phyloP scores from a whole-genome alignment of 2,329 filamentous ascomycete species.

The Sporothrix sp. region DNA sequence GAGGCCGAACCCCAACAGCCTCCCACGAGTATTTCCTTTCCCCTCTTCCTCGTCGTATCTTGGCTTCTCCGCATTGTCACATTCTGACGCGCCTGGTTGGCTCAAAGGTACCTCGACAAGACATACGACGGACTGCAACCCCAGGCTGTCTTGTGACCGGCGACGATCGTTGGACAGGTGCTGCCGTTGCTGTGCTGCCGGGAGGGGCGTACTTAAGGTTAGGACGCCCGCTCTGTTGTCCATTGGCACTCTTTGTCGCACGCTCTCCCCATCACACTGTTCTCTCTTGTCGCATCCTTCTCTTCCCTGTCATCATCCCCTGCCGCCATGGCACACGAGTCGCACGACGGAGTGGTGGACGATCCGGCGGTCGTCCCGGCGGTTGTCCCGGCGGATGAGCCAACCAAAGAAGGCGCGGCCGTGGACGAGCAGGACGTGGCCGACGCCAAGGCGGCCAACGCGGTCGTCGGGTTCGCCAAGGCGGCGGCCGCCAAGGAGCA shows the following conservation, averaged over 20 bases:
- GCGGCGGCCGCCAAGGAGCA: conserved; percentile 52
- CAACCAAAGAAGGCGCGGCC: neutral
- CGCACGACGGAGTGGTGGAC: neutral
- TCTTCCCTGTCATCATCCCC: neutral
- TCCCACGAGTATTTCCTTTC: neutral
- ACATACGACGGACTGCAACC: too few relatives aligned
- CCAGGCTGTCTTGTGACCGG: too few relatives aligned
- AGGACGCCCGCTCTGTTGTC: too few relatives aligned
- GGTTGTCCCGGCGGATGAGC: too few relatives aligned
- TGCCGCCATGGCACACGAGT: conserved; percentile 5
- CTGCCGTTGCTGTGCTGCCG: too few relatives aligned
- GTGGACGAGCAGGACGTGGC: conserved; percentile 6
- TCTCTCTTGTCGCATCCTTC: neutral
- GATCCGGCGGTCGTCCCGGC: neutral
- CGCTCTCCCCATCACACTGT: neutral
- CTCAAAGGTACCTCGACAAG: too few relatives aligned
- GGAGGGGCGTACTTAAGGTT: too few relatives aligned
- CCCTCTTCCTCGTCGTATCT: neutral
- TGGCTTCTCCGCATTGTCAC: conserved; percentile 4
- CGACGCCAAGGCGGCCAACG: conserved; percentile 10
- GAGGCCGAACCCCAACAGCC: neutral
- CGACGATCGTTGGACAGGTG: too few relatives aligned
- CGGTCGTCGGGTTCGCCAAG: conserved; percentile 35
- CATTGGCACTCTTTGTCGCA: too few relatives aligned
- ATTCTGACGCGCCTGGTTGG: neutral